Percentiles rank a stretch among this genome's conserved stretches.
Conservation (phyloP, 176 grass and related monocot genomes). For the Carex parvula region DNA sequence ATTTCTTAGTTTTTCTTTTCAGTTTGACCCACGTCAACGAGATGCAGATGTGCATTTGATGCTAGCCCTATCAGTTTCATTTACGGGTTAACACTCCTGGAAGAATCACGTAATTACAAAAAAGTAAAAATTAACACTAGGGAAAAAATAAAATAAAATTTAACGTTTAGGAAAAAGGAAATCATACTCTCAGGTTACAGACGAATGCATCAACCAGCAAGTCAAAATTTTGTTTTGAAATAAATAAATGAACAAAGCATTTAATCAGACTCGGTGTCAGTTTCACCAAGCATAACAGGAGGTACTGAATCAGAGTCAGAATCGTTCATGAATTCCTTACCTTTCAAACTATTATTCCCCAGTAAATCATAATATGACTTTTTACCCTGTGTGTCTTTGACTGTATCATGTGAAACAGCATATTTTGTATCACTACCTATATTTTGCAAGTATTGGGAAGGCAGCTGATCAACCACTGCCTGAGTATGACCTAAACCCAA, state of each 20-base stretch:
- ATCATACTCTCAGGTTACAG: not conserved
- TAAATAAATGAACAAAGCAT: not conserved
- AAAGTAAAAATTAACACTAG: not conserved
- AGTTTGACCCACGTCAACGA: too few species aligned
- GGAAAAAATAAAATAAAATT: not conserved
- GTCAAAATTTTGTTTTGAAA: slow-evolving; percentile 19
- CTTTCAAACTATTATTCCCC: slow-evolving; percentile 9
- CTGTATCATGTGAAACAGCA: not conserved
- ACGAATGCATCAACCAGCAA: not conserved
- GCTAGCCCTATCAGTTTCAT: too few species aligned
- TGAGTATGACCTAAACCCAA: slow-evolving; percentile 1
- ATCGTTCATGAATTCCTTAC: slow-evolving; percentile 35
- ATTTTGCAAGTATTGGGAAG: slow-evolving; percentile 2
- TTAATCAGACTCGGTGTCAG: slow-evolving; percentile 33
- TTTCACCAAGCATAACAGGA: slow-evolving; percentile 56
- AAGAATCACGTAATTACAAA: too few species aligned
- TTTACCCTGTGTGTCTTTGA: not conserved
- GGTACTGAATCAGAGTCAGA: slow-evolving; percentile 41
- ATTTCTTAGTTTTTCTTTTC: too few species aligned
- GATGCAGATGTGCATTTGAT: too few species aligned
- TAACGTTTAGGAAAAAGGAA: not conserved
- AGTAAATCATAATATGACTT: not conserved
- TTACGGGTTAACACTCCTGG: too few species aligned
- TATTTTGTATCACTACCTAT: not conserved
- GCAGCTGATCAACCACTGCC: not conserved